phyloP scores from a whole-genome alignment of 345 rosid genomes.

The Arabidopsis arenosa region DNA sequence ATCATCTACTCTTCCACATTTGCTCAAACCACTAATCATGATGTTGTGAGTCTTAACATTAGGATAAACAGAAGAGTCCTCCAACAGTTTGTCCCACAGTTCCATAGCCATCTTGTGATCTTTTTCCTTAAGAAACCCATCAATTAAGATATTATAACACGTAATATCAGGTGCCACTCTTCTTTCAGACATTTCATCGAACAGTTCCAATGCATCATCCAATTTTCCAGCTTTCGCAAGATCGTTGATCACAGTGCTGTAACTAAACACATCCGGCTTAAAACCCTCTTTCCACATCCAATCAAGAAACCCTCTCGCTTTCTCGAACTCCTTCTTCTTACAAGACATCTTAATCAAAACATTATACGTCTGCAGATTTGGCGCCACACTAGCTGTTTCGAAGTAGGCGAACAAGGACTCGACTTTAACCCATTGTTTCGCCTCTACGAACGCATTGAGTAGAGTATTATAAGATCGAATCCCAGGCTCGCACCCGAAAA shows the following conservation, averaged over 20 bases:
- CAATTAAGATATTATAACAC: conserved; percentile 79
- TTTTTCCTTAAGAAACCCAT: conserved; percentile 63
- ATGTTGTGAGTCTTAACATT: conserved; percentile 80
- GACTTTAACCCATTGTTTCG: conserved; percentile 61
- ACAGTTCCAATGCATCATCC: conserved; percentile 62
- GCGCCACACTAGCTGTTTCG: conserved; percentile 54
- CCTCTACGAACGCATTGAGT: conserved; percentile 65
- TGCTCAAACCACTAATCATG: conserved; percentile 84
- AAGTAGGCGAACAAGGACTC: conserved; percentile 59
- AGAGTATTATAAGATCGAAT: conserved; percentile 70
- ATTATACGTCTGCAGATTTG: conserved; percentile 78
- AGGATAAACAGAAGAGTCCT: conserved; percentile 61
- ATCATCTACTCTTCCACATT: conserved; percentile 70
- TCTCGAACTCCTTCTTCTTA: conserved; percentile 63
- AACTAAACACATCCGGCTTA: conserved; percentile 64
- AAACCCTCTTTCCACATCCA: conserved; percentile 66
- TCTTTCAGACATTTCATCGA: conserved; percentile 80
- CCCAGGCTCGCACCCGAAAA: conserved; percentile 79
- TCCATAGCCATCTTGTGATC: conserved; percentile 60
- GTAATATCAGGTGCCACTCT: conserved; percentile 61
- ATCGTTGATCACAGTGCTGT: conserved; percentile 62
- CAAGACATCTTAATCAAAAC: conserved; percentile 76
- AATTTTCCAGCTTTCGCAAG: conserved; percentile 62
- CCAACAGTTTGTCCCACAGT: conserved; percentile 68
- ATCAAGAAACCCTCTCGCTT: conserved; percentile 59